Base-by-base conservation (phyloP, 805 yeast genomes). In the Martiniozyma abietophila region DNA sequence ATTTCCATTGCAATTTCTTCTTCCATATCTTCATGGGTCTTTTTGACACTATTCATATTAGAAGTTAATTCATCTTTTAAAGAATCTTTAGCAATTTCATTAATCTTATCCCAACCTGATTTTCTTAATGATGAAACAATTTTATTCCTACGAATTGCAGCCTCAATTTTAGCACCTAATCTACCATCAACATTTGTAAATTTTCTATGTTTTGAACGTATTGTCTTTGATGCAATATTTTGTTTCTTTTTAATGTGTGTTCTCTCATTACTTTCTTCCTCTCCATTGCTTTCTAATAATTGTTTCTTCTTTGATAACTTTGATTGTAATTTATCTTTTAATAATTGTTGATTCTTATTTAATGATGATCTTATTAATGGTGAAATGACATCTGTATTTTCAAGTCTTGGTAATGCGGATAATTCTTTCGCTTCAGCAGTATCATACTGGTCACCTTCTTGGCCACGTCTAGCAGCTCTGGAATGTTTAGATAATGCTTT, bases 381-480 rank as follows among this genome's bases (percentile, higher is more conserved):
- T 41, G 75, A 71, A 16, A 75, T 62, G 15, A 74, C 60, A 42
- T 76, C 82, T 12, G 76, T 69, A 37, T 66, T 66, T 42, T 74
- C 76, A 9, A 67, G 64, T 53, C 80, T 71, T 31, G 84, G 79
- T 14, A 79, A 54, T 9, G 59, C 53, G 17, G 64, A 60, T 22
- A 80, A 59, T 6, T 67, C 64, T 42, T 65, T 69, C 8, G 69
- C 68, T 46, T 67, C 71, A 5, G 42, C 19, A 18, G 35, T 34
- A 14, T 32, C 33, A 3, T 48, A 39, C 4, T 47, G 58, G 1
- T 68, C 62, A 14, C 59, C 65, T 39, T 66, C 71, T 6, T 78
- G 80, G 52, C 85, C 65, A 59, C 88, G 74, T n/a, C n/a, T n/a
- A 2, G 92, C 88, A 3, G 86, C 85, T 60, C 92, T 69, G 28